Conservation (phyloP, 345 rosid species). For the Hibiscus mutabilis region DNA sequence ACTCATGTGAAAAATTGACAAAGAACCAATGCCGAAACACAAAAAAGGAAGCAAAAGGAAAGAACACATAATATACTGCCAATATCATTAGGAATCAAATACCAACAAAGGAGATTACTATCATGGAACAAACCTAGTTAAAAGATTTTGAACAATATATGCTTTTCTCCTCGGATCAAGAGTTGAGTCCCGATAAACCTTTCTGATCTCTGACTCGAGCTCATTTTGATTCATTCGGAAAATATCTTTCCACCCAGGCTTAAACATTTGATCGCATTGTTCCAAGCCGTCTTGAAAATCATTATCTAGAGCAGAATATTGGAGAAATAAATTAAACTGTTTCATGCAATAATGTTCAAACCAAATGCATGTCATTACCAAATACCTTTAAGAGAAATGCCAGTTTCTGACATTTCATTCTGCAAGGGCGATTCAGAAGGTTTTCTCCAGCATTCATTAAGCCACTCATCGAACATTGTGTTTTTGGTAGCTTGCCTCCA, state of each 20-base stretch:
- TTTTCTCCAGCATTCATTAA: slow-evolving; percentile 69
- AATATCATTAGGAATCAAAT: neutral
- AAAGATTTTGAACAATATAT: slow-evolving; percentile 55
- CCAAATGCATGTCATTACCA: slow-evolving; percentile 8
- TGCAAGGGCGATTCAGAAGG: slow-evolving; percentile 40
- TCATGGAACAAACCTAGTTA: slow-evolving; percentile 45
- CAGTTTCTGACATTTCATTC: slow-evolving; percentile 38
- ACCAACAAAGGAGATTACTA: neutral
- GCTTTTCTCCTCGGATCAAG: slow-evolving; percentile 68
- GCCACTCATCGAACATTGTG: slow-evolving; percentile 93
- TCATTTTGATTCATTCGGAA: slow-evolving; percentile 80
- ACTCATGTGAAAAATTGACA: neutral
- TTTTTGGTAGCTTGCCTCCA: slow-evolving; percentile 95
- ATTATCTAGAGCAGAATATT: slow-evolving; percentile 28
- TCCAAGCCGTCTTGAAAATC: slow-evolving; percentile 56
- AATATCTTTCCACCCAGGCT: slow-evolving; percentile 96
- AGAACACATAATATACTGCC: neutral
- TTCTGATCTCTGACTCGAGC: slow-evolving; percentile 65
- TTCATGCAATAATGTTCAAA: slow-evolving; percentile 6
- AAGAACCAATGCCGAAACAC: neutral
- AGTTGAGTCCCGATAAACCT: slow-evolving; percentile 53
- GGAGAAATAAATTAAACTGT: slow-evolving; percentile 20
- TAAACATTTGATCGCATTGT: slow-evolving; percentile 65
- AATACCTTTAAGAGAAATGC: slow-evolving; percentile 41
- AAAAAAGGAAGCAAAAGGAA: neutral